Conservation (phyloP, 2,329 filamentous ascomycete species). For the Monilinia aucupariae region DNA sequence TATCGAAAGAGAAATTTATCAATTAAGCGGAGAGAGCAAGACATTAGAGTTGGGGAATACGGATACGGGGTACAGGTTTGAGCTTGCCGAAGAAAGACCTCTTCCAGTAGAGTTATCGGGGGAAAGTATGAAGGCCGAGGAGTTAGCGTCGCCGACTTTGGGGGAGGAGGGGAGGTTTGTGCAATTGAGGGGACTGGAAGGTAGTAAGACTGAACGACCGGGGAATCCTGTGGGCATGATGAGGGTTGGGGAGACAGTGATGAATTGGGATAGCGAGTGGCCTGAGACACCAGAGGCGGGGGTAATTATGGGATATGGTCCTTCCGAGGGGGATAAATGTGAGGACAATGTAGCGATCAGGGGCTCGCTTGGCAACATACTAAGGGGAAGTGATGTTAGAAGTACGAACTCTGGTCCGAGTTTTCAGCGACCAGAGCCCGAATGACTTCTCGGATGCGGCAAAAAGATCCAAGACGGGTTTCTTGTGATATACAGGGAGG, state of each 20-base stretch:
- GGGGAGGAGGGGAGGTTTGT: neutral
- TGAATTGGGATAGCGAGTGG: neutral
- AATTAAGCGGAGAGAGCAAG: neutral
- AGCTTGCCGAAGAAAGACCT: neutral
- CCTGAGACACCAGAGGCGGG: neutral
- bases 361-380: neutral
- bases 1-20: neutral
- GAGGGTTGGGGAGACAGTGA: neutral
- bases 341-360: neutral
- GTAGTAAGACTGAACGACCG: neutral
- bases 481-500: neutral
- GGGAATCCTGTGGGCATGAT: neutral
- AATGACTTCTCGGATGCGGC: neutral
- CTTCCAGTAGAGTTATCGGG: neutral
- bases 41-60: neutral
- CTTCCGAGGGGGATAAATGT: neutral
- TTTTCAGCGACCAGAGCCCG: too few species aligned
- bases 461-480: neutral
- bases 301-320: neutral
- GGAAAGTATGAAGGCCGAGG: neutral
- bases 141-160: neutral
- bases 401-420: neutral
- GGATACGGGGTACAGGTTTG: neutral
- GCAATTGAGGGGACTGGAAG: neutral
- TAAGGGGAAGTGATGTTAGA: neutral